These are phyloP conservation scores for Cyclanthera cordifolia DNA, from an alignment of 306 rosid genomes.

Conservation along the genomic window DNA sequence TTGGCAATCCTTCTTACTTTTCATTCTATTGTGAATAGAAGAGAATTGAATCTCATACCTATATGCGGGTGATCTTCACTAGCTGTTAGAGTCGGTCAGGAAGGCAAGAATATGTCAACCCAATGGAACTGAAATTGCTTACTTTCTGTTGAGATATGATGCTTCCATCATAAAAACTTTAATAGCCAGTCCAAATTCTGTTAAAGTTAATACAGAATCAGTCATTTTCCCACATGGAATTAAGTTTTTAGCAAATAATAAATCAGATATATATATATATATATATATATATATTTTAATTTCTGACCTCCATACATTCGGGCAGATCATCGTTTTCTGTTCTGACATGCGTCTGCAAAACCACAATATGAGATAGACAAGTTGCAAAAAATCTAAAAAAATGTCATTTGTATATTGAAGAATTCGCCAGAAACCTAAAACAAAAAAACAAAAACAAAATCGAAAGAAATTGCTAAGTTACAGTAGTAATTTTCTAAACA, in stretches of 20 bases:
- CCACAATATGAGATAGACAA: conserved; percentile 9
- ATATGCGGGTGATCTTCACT: not conserved
- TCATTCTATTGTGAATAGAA: not conserved
- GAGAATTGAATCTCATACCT: not conserved
- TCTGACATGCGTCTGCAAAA: conserved; percentile 82
- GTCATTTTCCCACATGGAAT: conserved; percentile 9
- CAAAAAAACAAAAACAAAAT: too few species aligned
- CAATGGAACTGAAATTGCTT: not conserved
- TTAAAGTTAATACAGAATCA: conserved; percentile 16
- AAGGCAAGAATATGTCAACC: not conserved
- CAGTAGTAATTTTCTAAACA: not conserved
- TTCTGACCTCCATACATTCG: conserved; percentile 65
- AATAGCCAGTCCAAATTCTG: conserved; percentile 84
- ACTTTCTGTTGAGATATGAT: conserved; percentile 10
- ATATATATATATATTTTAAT: too few species aligned
- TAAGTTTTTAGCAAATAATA: not conserved
- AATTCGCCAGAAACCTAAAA: too few species aligned
- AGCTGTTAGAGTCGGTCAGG: not conserved
- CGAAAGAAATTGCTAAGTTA: not conserved
- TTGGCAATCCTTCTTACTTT: not conserved
- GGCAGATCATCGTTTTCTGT: conserved; percentile 54
- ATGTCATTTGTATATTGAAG: not conserved
- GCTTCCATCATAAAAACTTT: conserved; percentile 36
- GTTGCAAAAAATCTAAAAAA: too few species aligned
- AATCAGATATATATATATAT: too few species aligned